Evolutionary conservation across 306 rosid genomes (phyloP), one percentile per base, ranked within the genome.

Genomic region (Quercus variabilis): DNA sequence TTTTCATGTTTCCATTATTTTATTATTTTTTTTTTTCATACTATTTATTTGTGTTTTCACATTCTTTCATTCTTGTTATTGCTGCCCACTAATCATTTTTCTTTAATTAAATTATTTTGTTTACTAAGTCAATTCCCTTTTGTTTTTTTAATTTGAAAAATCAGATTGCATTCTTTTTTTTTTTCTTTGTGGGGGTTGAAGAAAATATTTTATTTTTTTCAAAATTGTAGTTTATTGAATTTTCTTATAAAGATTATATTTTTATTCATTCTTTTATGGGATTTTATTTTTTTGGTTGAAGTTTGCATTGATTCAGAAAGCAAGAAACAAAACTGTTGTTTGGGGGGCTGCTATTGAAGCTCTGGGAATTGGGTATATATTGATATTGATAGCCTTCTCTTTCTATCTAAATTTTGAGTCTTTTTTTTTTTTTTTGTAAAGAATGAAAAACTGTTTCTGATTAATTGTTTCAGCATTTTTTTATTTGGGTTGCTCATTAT

Each of bases 121-220:
- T 88, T 88, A 87, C 93, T 69, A 43, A 74, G 90, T 88, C 91
- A 90, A 87, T 80, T 75, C 71, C 35, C 38, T 87, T 85, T 78
- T 71, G 59, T 25, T 69, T 71, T 57, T 55, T 20, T 64, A 3
- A 26, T 63, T 72, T 49, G 54, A 65, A 69, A 13, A 74, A 30
- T 35, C 17, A 46, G 60, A 33, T 74, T 54, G 59, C 69, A 31
- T 54, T 55, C 59, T 71, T 18, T 73, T 49, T 69, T 71, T 76
- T 78, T 74, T 74, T 82, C 71, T 79, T 86, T 80, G 75, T 68
- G 54, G 80, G 80, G 72, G 76, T 79, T 60, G 83, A 52, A 69
- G 14, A 13, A 49, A 49, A 49, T 49, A 71, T 84, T 59, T 81
- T 80, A 5, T 13, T 4, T 74, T 74, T 78, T 73, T 80, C 79